phyloP scores from a whole-genome alignment of 2,329 filamentous ascomycete species.

The Colletotrichum sp. region DNA sequence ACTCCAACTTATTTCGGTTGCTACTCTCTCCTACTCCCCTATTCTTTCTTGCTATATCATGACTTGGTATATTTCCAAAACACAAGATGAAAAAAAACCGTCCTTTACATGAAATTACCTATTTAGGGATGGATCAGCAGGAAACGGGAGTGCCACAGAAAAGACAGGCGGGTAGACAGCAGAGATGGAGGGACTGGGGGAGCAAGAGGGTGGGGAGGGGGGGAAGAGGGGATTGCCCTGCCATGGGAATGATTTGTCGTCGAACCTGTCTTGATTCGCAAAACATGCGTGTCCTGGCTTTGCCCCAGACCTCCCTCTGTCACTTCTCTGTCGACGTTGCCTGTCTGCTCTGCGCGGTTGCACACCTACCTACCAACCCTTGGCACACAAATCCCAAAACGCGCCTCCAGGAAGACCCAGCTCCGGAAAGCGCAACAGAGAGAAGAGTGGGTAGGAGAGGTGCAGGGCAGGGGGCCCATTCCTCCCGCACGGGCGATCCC shows the following conservation, averaged over 20 bases:
- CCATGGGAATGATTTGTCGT: background rate
- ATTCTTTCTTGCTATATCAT: background rate
- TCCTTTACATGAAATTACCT: background rate
- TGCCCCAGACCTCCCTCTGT: background rate
- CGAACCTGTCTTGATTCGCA: background rate
- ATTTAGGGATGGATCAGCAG: slow-evolving; percentile 2
- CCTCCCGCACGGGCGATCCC: slow-evolving; percentile 13
- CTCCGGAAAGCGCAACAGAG: background rate
- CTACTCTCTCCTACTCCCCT: background rate
- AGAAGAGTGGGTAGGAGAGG: background rate
- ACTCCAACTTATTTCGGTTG: background rate
- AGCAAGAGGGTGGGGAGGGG: background rate
- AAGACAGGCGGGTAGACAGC: background rate
- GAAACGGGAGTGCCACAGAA: background rate
- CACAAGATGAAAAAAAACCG: slow-evolving; percentile 7
- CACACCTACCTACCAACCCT: background rate
- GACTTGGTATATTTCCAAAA: background rate
- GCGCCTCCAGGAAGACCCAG: background rate
- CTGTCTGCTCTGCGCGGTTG: background rate
- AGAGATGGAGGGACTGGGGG: background rate
- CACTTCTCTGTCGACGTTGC: background rate
- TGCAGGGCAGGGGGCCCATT: background rate
- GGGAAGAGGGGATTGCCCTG: background rate
- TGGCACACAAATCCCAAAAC: background rate
- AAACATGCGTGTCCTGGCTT: slow-evolving; percentile 12